Evolutionary conservation across 176 grass and related monocot species (phyloP).

Genomic region (Pontederia paniculata): DNA sequence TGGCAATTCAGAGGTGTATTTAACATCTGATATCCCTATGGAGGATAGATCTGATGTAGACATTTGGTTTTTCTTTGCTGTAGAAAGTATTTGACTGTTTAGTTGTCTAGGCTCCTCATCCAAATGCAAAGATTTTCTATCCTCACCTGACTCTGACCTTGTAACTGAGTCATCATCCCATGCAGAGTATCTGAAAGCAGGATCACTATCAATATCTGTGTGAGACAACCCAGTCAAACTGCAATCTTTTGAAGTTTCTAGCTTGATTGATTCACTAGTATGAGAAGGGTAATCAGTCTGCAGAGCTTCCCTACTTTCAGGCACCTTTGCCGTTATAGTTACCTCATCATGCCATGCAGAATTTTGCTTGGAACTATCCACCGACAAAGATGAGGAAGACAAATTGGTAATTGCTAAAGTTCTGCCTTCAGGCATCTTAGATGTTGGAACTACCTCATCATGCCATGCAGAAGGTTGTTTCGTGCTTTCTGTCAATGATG

Average conservation of each 20-base stretch:
- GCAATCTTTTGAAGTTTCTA: constrained; percentile 42
- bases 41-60: constrained; percentile 16
- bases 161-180: constrained; percentile 79
- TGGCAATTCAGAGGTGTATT: constrained; percentile 20
- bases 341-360: constrained; percentile 85
- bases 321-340: constrained; percentile 31
- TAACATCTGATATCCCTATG: constrained; percentile 17
- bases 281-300: constrained; percentile 28
- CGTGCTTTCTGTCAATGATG: constrained; percentile 27
- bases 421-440: constrained; percentile 35
- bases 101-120: constrained; percentile 21
- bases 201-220: constrained; percentile 35
- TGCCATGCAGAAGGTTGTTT: constrained; percentile 63
- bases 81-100: constrained; percentile 9
- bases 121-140: constrained; percentile 27
- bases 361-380: constrained; percentile 24
- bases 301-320: constrained; percentile 26
- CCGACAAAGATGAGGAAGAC: no score
- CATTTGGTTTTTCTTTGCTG: background rate
- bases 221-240: background rate
- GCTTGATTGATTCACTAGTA: constrained; percentile 39
- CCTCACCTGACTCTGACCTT: constrained; percentile 33
- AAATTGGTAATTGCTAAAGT: constrained; percentile 13
- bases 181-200: constrained; percentile 55
- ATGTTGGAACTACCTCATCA: constrained; percentile 52